A percentile compares a stretch with the other conserved stretches of the same genome.
phyloP scores from a whole-genome alignment of 2,329 filamentous ascomycete genomes.

The Fonsecaea monophora region DNA sequence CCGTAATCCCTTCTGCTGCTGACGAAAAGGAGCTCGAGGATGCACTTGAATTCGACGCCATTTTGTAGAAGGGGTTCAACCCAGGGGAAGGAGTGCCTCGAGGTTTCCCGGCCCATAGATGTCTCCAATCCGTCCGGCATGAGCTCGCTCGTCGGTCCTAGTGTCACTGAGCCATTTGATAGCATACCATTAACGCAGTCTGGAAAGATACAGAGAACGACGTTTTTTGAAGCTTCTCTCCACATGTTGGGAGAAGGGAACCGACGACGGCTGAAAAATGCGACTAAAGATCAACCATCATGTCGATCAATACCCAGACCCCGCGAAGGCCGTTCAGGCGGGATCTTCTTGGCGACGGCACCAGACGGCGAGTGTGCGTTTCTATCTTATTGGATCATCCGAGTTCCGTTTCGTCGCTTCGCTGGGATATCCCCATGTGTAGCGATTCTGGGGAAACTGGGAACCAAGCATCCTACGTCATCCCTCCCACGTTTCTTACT shows the following conservation, averaged over 20 bases:
- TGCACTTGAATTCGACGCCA: slow-evolving; percentile 25
- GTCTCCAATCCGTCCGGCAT: background rate
- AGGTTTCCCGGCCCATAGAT: background rate
- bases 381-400: background rate
- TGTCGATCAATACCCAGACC: slow-evolving; percentile 11
- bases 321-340: slow-evolving; percentile 7
- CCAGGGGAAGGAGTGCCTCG: background rate
- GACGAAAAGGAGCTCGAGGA: slow-evolving; percentile 29
- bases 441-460: background rate
- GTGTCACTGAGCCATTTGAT: background rate
- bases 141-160: background rate
- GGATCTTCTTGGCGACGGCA: background rate
- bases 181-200: slow-evolving; percentile 1
- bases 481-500: background rate
- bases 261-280: background rate
- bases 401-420: background rate
- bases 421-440: background rate
- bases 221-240: background rate
- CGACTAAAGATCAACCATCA: background rate
- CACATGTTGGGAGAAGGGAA: slow-evolving; percentile 5
- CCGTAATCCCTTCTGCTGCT: slow-evolving; percentile 30
- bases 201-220: background rate
- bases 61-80: slow-evolving; percentile 1
- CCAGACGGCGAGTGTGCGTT: slow-evolving; percentile 10
- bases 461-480: background rate